Evolutionary conservation across 225 moss, liverwort and hornwort species (phyloP).

Genomic region (Lunularia cruciata): DNA sequence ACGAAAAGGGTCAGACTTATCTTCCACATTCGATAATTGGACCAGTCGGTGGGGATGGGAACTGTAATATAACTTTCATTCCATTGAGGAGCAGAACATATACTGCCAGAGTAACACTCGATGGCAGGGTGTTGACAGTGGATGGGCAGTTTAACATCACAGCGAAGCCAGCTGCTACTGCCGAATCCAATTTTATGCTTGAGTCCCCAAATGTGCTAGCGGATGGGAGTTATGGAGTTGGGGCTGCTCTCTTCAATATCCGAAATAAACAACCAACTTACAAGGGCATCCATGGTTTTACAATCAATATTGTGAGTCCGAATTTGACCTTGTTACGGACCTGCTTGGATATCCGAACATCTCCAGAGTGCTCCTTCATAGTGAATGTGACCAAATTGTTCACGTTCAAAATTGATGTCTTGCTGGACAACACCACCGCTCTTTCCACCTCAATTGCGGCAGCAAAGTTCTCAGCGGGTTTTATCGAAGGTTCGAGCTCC

Average conservation of each 20-base stretch:
- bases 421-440: constrained; percentile 19
- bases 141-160: constrained; percentile 20
- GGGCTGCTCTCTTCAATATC: constrained; percentile 2
- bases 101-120: constrained; percentile 7
- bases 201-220: constrained; percentile 15
- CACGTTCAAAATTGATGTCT: neutral
- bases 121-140: neutral
- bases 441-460: constrained; percentile 7
- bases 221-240: constrained; percentile 11
- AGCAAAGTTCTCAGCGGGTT: constrained; percentile 5
- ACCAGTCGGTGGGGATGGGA: constrained; percentile 13
- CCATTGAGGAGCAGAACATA: constrained; percentile 15
- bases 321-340: neutral
- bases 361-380: constrained; percentile 16
- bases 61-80: constrained; percentile 19
- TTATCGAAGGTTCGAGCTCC: neutral
- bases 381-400: constrained; percentile 16
- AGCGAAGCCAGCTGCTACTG: constrained; percentile 1
- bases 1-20: constrained; percentile 1
- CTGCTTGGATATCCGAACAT: constrained; percentile 5
- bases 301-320: constrained; percentile 3
- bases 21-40: neutral
- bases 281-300: constrained; percentile 20
- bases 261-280: neutral
- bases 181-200: neutral